Conservation (phyloP, 2,329 filamentous ascomycete genomes). For the Verticillium nonalfalfae region DNA sequence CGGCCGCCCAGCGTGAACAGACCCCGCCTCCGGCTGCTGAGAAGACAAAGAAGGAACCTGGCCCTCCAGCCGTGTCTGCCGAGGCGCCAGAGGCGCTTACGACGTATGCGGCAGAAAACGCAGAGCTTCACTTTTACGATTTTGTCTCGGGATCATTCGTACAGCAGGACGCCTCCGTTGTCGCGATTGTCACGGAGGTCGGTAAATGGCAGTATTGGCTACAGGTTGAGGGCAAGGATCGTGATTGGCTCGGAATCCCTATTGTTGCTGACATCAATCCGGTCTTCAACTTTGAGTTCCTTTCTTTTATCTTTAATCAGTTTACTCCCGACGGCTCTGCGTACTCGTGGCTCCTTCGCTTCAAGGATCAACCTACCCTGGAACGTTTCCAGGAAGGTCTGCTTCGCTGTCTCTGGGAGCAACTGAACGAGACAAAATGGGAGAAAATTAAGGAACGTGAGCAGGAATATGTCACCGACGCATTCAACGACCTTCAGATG, state of each 20-base stretch:
- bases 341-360: conserved; percentile 91
- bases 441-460: conserved; percentile 86
- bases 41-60: conserved; percentile 24
- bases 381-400: conserved; percentile 89
- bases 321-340: conserved; percentile 83
- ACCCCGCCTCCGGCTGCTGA: conserved; percentile 20
- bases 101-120: conserved; percentile 66
- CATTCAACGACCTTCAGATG: conserved; percentile 92
- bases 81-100: conserved; percentile 66
- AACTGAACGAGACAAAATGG: conserved; percentile 92
- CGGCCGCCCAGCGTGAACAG: conserved; percentile 34
- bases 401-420: conserved; percentile 95
- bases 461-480: conserved; percentile 88
- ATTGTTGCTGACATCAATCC: conserved; percentile 87
- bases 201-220: conserved; percentile 96
- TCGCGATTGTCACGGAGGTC: conserved; percentile 75
- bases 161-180: conserved; percentile 67
- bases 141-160: conserved; percentile 82
- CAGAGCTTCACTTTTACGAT: conserved; percentile 91
- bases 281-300: conserved; percentile 96
- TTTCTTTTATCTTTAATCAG: conserved; percentile 99
- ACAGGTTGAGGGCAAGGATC: conserved; percentile 69
- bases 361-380: conserved; percentile 74
- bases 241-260: conserved; percentile 80
- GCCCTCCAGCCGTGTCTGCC: conserved; percentile 44